These are phyloP conservation scores for Sporisorium scitamineum DNA, from an alignment of 1,284 basidiomycete genomes.

Conservation along the genomic window DNA sequence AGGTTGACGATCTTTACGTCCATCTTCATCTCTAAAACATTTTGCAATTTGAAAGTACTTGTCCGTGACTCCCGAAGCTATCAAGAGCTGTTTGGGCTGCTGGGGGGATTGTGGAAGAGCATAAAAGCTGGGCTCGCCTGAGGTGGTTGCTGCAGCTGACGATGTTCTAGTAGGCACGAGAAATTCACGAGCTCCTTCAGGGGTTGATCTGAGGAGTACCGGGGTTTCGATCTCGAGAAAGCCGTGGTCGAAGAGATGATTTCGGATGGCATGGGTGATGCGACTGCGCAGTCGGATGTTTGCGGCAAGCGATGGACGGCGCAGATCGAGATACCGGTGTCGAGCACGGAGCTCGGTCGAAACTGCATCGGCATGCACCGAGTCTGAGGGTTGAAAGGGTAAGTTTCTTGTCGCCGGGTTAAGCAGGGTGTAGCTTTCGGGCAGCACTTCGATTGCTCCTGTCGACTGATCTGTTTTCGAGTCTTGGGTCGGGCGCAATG, in stretches of 20 bases:
- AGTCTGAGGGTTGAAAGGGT: slow-evolving; percentile 85
- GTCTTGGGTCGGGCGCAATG: slow-evolving; percentile 41
- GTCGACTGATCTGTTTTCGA: slow-evolving; percentile 67
- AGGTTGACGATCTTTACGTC: slow-evolving; percentile 91
- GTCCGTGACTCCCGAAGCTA: slow-evolving; percentile 89
- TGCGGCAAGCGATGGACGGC: slow-evolving; percentile 78
- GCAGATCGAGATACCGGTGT: slow-evolving; percentile 88
- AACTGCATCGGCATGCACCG: slow-evolving; percentile 77
- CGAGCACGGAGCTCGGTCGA: slow-evolving; percentile 75
- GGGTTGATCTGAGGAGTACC: slow-evolving; percentile 88
- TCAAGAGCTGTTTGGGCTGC: slow-evolving; percentile 92
- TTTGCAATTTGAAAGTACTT: slow-evolving; percentile 91
- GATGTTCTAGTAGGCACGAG: slow-evolving; percentile 83
- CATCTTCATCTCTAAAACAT: slow-evolving; percentile 95
- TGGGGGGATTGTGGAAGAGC: slow-evolving; percentile 94
- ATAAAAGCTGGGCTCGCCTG: slow-evolving; percentile 78
- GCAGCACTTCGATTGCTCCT: slow-evolving; percentile 83
- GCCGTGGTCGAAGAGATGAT: slow-evolving; percentile 78
- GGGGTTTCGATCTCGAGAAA: slow-evolving; percentile 95
- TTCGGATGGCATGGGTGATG: slow-evolving; percentile 82
- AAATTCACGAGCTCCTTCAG: slow-evolving; percentile 94
- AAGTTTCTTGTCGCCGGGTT: slow-evolving; percentile 79
- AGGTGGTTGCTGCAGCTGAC: slow-evolving; percentile 49
- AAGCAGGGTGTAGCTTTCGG: slow-evolving; percentile 79
- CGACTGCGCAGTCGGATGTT: slow-evolving; percentile 84